Base-by-base conservation (phyloP, 345 rosid genomes). In the Aquilaria yunnanensis region DNA sequence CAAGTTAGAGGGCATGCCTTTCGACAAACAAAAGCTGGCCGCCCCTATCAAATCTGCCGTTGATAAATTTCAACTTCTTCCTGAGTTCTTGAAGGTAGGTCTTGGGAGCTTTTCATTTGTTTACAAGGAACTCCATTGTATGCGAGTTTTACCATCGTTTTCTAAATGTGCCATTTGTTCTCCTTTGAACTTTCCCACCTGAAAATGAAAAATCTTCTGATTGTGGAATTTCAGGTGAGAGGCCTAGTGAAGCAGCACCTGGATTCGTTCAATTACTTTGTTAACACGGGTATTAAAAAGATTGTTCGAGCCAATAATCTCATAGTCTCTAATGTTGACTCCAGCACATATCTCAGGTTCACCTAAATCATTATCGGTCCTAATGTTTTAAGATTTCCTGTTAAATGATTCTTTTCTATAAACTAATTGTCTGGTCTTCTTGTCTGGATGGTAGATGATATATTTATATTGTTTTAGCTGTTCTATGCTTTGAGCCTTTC, bases 191-290 rank as follows among this genome's bases (percentile, higher is more conserved):
- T 23, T 23, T 23, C 23, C 23, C 23, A 23, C 23, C 23, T 23
- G 23, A 23, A 23, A 23, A 23, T 23, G 23, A 23, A 23, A 23
- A 23, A 23, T 23, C 23, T 63, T 59, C 32, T 14, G 51, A 5
- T 23, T 56, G 8, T 63, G 48, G 14, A 59, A 45, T 47, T 68
- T 43, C 52, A 92, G 98, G 87, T 84, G 51, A 79, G 94, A 72
- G 98, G 98, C 57, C 74, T 90, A 61, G 98, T 93, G 85, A 93
- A 88, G 86, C 96, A 93, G 57, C 98, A 88, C 61, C 60, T 93
- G 67, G 96, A 90, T 75, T 93, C 98, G 0, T 87, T 87, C 54
- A 93, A 90, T 77, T 90, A 90, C 72, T 90, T 93, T 58, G 74
- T 88, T 23, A 78, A 87, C 63, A 72, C 75, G 0, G 97, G 92